Evolutionary conservation across 371 early-diverging fungal genomes (phyloP).

Genomic region (Apophysomyces trapeziformis): DNA sequence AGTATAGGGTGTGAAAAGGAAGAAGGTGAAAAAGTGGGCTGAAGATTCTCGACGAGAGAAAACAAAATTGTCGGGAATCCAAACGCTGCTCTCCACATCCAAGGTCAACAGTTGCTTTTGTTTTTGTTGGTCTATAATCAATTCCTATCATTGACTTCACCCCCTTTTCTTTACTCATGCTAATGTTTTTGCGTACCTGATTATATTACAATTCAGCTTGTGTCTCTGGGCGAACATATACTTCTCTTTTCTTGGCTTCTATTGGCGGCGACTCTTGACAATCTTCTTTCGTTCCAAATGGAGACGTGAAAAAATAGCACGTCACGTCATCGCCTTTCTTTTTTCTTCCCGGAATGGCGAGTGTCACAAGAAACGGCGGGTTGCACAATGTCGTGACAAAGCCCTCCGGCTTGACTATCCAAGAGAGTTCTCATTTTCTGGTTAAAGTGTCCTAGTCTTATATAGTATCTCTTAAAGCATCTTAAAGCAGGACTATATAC

Average conservation of each 20-base stretch:
- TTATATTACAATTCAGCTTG: background rate
- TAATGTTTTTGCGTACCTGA: background rate
- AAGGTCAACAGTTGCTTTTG: constrained; percentile 1
- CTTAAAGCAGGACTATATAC: no score
- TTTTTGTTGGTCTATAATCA: constrained; percentile 1
- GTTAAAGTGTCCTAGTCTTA: no score
- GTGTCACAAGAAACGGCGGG: no score
- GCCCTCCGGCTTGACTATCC: no score
- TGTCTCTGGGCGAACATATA: background rate
- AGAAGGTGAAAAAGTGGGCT: constrained; percentile 9
- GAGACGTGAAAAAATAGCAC: no score
- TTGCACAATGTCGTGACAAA: no score
- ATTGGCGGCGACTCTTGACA: background rate
- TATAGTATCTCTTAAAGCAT: no score
- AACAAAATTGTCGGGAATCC: background rate
- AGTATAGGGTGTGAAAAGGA: background rate
- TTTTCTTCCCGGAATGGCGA: no score
- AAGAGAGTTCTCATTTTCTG: no score
- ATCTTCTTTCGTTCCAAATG: background rate
- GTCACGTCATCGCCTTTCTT: no score
- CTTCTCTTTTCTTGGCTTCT: background rate
- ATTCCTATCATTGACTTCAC: background rate
- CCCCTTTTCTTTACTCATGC: background rate
- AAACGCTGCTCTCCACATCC: background rate
- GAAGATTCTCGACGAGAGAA: background rate